Evolutionary conservation across 495 filamentous ascomycete genomes (phyloP).

Genomic region (Aspergillus mulundensis): DNA sequence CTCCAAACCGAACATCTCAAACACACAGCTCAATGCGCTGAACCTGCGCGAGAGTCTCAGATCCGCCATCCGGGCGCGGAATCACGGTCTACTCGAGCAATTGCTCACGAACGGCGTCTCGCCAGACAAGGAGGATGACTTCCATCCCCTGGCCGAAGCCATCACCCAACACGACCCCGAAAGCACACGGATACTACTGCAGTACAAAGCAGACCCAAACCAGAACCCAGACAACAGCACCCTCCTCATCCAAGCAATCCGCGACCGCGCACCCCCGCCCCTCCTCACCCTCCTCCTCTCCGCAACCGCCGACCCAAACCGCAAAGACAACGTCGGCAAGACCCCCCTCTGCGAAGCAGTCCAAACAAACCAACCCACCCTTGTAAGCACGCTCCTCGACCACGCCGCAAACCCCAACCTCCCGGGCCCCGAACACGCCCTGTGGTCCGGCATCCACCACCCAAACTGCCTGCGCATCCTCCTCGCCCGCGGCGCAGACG

Average conservation of each 20-base stretch:
- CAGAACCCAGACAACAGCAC: slow-evolving; percentile 24
- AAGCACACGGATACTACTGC: no score
- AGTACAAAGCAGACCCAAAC: no score
- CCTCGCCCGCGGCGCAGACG: slow-evolving; percentile 45
- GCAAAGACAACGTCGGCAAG: slow-evolving; percentile 48
- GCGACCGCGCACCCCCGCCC: slow-evolving; percentile 34
- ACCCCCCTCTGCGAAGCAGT: slow-evolving; percentile 53
- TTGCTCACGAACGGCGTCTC: no score
- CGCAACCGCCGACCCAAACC: slow-evolving; percentile 45
- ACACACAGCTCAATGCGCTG: no score
- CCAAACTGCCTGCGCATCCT: slow-evolving; percentile 48
- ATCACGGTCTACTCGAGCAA: no score
- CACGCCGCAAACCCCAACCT: slow-evolving; percentile 52
- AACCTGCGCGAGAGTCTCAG: no score
- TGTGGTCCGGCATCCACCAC: slow-evolving; percentile 51
- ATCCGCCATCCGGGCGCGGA: no score
- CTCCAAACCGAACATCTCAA: no score
- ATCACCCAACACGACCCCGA: no score
- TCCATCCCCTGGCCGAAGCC: no score
- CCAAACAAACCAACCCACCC: slow-evolving; percentile 43
- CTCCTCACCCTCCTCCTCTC: slow-evolving; percentile 44
- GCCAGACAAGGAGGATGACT: no score
- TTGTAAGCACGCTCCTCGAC: slow-evolving; percentile 46
- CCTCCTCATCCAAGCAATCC: slow-evolving; percentile 43
- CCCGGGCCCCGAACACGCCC: slow-evolving; percentile 46